phyloP scores from a whole-genome alignment of 352 stramenopile genomes.

The Phytophthora hybrid region DNA sequence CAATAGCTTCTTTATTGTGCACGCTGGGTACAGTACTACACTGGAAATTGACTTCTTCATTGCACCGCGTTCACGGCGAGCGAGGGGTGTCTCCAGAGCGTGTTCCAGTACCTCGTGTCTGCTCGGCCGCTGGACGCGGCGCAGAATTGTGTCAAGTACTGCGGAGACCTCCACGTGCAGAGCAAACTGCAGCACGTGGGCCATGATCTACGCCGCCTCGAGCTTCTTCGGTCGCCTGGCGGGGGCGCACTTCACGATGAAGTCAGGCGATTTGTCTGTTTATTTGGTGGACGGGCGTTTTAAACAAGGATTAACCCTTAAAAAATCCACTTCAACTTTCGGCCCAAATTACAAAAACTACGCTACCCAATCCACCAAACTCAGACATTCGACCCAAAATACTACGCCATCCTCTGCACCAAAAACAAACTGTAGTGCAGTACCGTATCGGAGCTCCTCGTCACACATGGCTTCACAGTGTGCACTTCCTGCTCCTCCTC shows the following conservation, averaged over 20 bases:
- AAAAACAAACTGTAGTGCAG: no score
- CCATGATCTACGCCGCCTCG: slow-evolving; percentile 55
- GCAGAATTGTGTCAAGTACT: slow-evolving; percentile 4
- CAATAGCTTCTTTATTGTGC: no score
- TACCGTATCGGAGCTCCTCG: neutral
- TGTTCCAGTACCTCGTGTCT: slow-evolving; percentile 55
- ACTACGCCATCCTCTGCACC: neutral
- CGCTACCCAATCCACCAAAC: neutral
- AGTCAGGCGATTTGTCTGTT: no score
- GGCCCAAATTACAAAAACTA: neutral
- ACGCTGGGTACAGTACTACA: no score
- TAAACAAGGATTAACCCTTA: no score
- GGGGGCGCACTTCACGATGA: no score
- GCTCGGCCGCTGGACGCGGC: slow-evolving; percentile 5
- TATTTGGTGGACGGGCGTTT: no score
- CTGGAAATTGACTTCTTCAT: no score
- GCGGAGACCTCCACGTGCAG: slow-evolving; percentile 54
- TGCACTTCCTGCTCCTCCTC: neutral
- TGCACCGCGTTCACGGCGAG: no score
- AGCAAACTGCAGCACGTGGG: slow-evolving; percentile 60
- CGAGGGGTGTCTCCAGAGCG: slow-evolving; percentile 24
- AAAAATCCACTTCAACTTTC: no score
- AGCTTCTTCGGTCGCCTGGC: slow-evolving; percentile 41
- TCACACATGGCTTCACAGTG: neutral
- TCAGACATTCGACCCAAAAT: neutral